Evolutionary conservation across 495 filamentous ascomycete species (phyloP), one percentile per base, ranked within the genome.

Genomic region (Cudoniella acicularis): DNA sequence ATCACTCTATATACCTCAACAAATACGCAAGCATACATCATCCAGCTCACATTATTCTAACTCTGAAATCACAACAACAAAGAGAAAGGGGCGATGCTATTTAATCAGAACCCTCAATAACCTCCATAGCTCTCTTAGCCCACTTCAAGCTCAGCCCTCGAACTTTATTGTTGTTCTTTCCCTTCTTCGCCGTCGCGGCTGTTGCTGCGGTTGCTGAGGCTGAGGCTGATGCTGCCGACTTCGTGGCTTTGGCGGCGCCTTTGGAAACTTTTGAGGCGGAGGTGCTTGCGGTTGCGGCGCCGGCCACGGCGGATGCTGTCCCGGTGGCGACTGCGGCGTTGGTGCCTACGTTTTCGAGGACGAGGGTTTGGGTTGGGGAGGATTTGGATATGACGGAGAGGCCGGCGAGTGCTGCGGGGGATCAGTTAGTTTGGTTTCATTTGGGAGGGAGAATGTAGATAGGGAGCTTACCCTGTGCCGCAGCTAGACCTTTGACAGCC

Each of bases 401-500:
- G 26, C 47, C 49, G 27, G 54, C 16, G 30, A 61, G 56, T 9
- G 45, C 43, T 26, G 22, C 10, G 23, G 36, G 24, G 41, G 36
- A 20, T 41, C n/a, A 26, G 43, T 13, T 21, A 8, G n/a, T n/a
- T n/a, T n/a, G n/a, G n/a, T n/a, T n/a, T n/a, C n/a, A 42, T 13
- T 47, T 30, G 11, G 21, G 20, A 3, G 25, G 40, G 6, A 18
- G 23, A 17, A 52, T n/a, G 41, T 22, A 17, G 1, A 6, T 2
- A 40, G 54, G 22, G 1, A 40, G n/a, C n/a, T 21, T 53, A 56
- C 53, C 42, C 41, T 58, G 21, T 4, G 72, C 70, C 16, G 62
- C 72, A 0, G 69, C 73, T 18, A 58, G 59, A 43, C 68, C 68
- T 62, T 73, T 66, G 13, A 68, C 43, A 0, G 64, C 69, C 54